Evolutionary conservation across 805 yeast species (phyloP), one percentile per base, ranked within the genome.

Genomic region (Zygosaccharomyces kombuchaensis): DNA sequence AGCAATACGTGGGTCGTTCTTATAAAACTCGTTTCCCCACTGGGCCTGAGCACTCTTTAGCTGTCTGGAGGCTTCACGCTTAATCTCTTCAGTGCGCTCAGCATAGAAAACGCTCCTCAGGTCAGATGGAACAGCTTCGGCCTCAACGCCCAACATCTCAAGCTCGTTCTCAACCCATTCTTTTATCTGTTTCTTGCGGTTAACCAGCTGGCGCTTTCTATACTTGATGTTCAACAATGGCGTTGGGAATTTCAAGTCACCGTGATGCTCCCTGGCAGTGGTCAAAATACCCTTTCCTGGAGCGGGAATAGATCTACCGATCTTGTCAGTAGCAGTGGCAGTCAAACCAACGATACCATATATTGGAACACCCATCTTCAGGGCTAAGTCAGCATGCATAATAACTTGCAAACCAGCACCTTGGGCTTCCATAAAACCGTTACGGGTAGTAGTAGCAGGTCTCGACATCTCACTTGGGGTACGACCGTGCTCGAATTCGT

Each of bases 211-310:
- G 68, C 97, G 81, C 59, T 84, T 76, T 74, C 99, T 87, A 82
- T 93, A 93, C 67, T 84, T 82, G 68, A 93, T 82, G 69, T 89
- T 87, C 73, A 93, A 74, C 71, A 87, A 73, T 51, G 91, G 84
- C 47, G 93, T 73, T 58, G 84, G 80, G 76, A 79, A 84, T 70
- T 84, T 83, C 74, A 83, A 75, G 59, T 76, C 78, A 58, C 89
- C 87, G 58, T 84, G 91, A 64, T 82, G 81, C 74, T 95, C 99
- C 65, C 95, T 84, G 48, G 99, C 99, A 65, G 96, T 88, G 51
- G 99, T 93, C 76, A 93, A 78, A 57, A 93, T 86, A 84, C 99
- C 99, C 75, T 91, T 88, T 69, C 99, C 99, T 72, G 99, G 99
- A 65, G 99, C 99, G 56, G 99, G 99, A 56, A 93, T 91, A 41